Evolutionary conservation across 1,284 basidiomycete species (phyloP), one percentile per base, ranked within the genome.

Genomic region (Moesziomyces antarcticus): DNA sequence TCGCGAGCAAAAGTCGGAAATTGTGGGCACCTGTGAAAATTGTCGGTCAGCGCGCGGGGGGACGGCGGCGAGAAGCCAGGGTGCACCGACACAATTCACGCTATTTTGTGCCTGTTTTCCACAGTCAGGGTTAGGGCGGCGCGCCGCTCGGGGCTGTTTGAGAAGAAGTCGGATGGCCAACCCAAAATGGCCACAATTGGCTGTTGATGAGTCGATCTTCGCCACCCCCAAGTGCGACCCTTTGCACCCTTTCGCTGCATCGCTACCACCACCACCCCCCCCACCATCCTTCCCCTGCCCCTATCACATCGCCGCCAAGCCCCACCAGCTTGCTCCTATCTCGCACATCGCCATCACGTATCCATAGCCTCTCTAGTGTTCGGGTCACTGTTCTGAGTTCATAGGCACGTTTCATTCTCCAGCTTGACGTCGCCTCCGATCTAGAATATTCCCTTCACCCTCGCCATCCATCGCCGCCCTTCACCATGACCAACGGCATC

Each of bases 331-430:
- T 24, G 27, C 18, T 27, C 16, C 8, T 27, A 20, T 11, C 20
- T 40, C 47, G 48, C n/a, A 25, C 24, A 13, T 40, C 18, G 47
- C 35, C 56, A 60, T 50, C 42, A 46, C 48, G 16, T 46, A n/a
- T 33, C 41, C 13, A 37, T 43, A 16, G 14, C 46, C 58, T 43
- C 55, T 58, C 27, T 49, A 43, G 66, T 66, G 66, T 54, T 49
- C 66, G 66, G 66, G 66, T 68, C 66, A 68, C 66, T 68, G 66
- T 68, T 68, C 66, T 68, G 56, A 56, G 45, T 50, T 57, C 66
- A 55, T 68, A 68, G 66, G 53, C 66, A 68, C 66, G 66, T 68
- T 48, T 16, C 35, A 49, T 25, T 51, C 8, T 33, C 22, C 47
- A 44, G 20, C 48, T 62, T 40, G 52, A 62, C 66, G 66, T 68